Conservation (phyloP, 2,329 filamentous ascomycete species). For the Aspergillus versicolor region DNA sequence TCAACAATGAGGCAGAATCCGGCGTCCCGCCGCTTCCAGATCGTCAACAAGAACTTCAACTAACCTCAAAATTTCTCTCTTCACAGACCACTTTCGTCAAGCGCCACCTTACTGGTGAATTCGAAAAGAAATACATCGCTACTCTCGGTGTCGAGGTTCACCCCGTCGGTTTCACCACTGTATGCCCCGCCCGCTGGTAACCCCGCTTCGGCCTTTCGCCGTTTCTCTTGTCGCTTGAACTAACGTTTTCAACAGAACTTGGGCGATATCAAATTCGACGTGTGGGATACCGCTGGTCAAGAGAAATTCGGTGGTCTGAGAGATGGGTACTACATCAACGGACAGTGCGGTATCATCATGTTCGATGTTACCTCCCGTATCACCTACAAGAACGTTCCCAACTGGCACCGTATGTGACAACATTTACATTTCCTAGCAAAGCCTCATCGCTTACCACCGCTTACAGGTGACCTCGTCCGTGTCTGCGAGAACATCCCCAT, state of each 20-base stretch:
- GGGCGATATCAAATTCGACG: constrained; percentile 95
- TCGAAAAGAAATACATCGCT: constrained; percentile 99
- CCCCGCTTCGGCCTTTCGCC: constrained; percentile 29
- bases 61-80: constrained; percentile 8
- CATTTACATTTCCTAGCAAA: background rate
- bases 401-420: constrained; percentile 93
- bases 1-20: constrained; percentile 30
- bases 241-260: constrained; percentile 65
- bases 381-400: constrained; percentile 99
- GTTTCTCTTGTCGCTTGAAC: constrained; percentile 18
- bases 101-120: constrained; percentile 99
- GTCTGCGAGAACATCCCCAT: constrained; percentile 99
- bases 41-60: constrained; percentile 4
- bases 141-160: constrained; percentile 99
- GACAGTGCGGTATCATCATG: constrained; percentile 99
- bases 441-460: constrained; percentile 10
- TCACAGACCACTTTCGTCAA: constrained; percentile 98
- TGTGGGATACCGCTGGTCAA: constrained; percentile 98
- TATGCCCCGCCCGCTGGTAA: constrained; percentile 58
- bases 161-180: constrained; percentile 95
- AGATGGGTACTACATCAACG: constrained; percentile 99
- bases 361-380: constrained; percentile 99
- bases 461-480: constrained; percentile 87
- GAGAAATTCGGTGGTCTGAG: constrained; percentile 99
- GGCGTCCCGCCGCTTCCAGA: constrained; percentile 20